Base-by-base conservation (phyloP, 2,329 filamentous ascomycete species). In the Verticillium longisporum region DNA sequence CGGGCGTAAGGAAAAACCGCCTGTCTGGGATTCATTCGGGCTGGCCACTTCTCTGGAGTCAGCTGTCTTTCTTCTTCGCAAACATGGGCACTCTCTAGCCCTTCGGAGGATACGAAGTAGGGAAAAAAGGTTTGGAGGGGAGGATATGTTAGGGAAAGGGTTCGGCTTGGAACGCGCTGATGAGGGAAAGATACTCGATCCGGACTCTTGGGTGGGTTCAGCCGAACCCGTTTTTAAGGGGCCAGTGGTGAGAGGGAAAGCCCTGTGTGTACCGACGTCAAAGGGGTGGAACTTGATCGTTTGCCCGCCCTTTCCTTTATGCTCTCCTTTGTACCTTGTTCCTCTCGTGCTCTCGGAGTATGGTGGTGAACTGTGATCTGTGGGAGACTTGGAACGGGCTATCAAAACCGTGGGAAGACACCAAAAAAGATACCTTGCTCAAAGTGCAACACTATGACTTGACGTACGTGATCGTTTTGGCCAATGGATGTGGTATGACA, bases 141-240 rank as follows among this genome's bases (percentile, higher is more conserved):
- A 55, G 26, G 26, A 33, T 55, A 13, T 33, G 13, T 65, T 66
- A 69, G 79, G 77, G 81, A 78, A 79, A 82, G 45, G 45, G 45
- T 53, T 53, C 45, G 45, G 45, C 82, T 71, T 86, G 85, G 83
- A 83, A 78, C 82, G 88, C 87, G 89, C 92, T 97, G 83, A 97
- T 90, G 93, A 97, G 92, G 94, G 94, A 98, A 98, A 98, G 94
- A 98, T 92, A 97, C 89, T 92, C 84, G 75, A 53, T 53, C 45
- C 45, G 45, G 45, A 53, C 45, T 53, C 45, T 53, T n/a, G 18
- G n/a, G 26, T 31, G 45, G 45, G 45, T 53, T 53, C 45, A 13
- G 45, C 45, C 45, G 45, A 53, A 53, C 45, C 45, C 45, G 45
- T 13, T 53, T 53, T 53, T 53, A 53, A 53, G 18, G 45, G 45